A percentile compares a stretch with the other conserved stretches of the same genome.
Evolutionary conservation across 108 stramenopile species (phyloP).

Genomic region (Cylindrotheca fusiformis): DNA sequence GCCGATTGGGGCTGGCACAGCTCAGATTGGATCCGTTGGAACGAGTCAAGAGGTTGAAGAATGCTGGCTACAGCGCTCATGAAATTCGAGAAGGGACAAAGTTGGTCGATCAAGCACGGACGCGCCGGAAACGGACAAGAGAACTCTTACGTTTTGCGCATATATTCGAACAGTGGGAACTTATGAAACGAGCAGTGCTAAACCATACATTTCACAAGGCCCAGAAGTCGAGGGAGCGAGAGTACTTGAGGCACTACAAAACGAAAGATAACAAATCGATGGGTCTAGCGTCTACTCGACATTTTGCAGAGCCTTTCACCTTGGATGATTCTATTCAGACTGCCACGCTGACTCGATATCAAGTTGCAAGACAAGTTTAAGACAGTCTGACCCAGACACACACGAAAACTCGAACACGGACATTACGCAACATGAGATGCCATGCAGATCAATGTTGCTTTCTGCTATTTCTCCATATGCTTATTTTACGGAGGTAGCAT

Average conservation of each 20-base stretch:
- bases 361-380: too few relatives aligned
- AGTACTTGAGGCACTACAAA: background rate
- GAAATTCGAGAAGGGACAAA: background rate
- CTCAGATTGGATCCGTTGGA: background rate
- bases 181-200: background rate
- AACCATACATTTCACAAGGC: background rate
- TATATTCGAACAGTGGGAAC: background rate
- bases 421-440: too few relatives aligned
- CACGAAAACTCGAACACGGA: too few relatives aligned
- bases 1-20: background rate
- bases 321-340: too few relatives aligned
- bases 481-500: too few relatives aligned
- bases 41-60: background rate
- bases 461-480: too few relatives aligned
- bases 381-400: too few relatives aligned
- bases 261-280: background rate
- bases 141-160: background rate
- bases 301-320: too few relatives aligned
- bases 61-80: background rate
- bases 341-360: too few relatives aligned
- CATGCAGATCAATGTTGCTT: too few relatives aligned
- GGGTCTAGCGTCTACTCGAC: too few relatives aligned
- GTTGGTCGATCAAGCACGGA: background rate
- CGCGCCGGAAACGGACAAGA: background rate
- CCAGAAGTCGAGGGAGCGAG: background rate